phyloP scores from a whole-genome alignment of 2,329 filamentous ascomycete genomes.

The Exophiala lecanii-corni region DNA sequence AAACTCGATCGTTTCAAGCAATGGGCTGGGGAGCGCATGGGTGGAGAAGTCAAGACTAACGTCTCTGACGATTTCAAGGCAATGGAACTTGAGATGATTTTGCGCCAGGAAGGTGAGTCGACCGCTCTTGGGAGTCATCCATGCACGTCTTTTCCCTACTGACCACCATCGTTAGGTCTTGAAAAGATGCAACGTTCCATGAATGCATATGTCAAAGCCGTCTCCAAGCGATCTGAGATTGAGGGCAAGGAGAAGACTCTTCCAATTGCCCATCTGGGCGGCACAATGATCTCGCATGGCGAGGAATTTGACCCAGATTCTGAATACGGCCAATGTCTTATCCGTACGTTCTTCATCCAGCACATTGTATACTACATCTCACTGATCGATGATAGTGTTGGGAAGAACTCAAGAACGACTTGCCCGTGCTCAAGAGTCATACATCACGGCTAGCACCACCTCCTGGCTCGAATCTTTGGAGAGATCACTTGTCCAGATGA shows the following conservation, averaged over 20 bases:
- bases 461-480: conserved; percentile 92
- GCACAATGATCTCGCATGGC: conserved; percentile 80
- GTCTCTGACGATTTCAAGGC: conserved; percentile 87
- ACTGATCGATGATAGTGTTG: conserved; percentile 49
- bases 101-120: conserved; percentile 73
- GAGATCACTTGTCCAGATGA: conserved; percentile 87
- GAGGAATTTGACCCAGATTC: conserved; percentile 90
- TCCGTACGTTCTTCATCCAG: conserved; percentile 47
- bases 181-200: conserved; percentile 84
- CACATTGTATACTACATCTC: background rate
- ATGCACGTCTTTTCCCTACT: conserved; percentile 7
- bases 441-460: conserved; percentile 69
- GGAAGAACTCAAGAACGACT: conserved; percentile 85
- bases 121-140: too few relatives aligned
- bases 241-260: conserved; percentile 86
- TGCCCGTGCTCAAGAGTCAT: conserved; percentile 78
- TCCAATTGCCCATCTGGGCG: conserved; percentile 72
- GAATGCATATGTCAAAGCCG: conserved; percentile 79
- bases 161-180: conserved; percentile 59
- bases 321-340: conserved; percentile 82
- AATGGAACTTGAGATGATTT: conserved; percentile 82
- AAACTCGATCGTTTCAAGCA: conserved; percentile 94
- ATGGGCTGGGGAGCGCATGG: conserved; percentile 98
- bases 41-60: conserved; percentile 78
- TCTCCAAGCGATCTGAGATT: conserved; percentile 76